A percentile compares a stretch with the other conserved stretches of the same genome.
phyloP scores from a whole-genome alignment of 352 stramenopile genomes.

The Ophiocytium majus region DNA sequence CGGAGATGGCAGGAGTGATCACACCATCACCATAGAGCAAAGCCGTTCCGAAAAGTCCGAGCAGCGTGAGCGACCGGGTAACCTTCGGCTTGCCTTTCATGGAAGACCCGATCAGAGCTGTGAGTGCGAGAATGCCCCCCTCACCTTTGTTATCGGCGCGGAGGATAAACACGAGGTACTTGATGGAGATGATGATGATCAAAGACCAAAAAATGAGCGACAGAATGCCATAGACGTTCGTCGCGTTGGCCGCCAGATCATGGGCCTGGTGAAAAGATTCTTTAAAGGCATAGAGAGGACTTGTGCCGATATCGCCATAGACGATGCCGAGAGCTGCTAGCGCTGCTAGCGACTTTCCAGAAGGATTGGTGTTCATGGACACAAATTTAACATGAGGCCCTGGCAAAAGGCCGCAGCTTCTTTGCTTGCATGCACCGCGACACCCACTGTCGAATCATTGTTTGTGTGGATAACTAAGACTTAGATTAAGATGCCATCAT shows the following conservation, averaged over 20 bases:
- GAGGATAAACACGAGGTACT: neutral
- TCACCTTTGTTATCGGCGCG: neutral
- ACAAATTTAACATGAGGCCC: no score
- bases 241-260: neutral
- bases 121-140: slow-evolving; percentile 12
- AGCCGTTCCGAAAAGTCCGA: slow-evolving; percentile 2
- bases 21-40: slow-evolving; percentile 4
- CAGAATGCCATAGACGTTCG: neutral
- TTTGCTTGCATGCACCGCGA: no score
- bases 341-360: no score
- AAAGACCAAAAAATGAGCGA: slow-evolving; percentile 15
- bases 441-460: no score
- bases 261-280: slow-evolving; percentile 12
- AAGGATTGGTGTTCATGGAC: no score
- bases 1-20: slow-evolving; percentile 6
- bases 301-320: slow-evolving; percentile 9
- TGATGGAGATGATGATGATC: neutral
- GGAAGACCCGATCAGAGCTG: neutral
- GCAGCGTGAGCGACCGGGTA: neutral
- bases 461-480: no score
- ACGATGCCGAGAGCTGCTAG: neutral
- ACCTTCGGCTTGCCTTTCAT: neutral
- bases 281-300: neutral
- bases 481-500: no score
- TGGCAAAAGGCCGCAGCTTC: no score